Conservation (phyloP, 805 yeast genomes). For the Starmerella kuoi region DNA sequence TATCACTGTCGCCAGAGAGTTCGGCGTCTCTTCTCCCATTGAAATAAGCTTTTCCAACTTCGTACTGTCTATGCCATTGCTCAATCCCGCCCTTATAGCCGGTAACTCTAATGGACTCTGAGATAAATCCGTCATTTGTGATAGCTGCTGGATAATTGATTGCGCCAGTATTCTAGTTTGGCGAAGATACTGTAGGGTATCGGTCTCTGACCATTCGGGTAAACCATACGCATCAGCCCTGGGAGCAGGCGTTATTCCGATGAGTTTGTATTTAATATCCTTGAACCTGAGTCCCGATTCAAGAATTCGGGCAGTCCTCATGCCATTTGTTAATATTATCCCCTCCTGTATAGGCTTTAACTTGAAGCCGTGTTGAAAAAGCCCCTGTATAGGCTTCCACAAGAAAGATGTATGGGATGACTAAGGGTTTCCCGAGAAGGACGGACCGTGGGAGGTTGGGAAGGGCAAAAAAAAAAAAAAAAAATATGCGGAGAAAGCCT, state of each 20-base stretch:
- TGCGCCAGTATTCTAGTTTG: conserved; percentile 14
- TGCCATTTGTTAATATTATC: neutral
- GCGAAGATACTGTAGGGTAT: conserved; percentile 14
- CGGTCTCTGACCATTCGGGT: conserved; percentile 12
- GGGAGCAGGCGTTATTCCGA: conserved; percentile 2
- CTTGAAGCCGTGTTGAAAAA: too few species aligned
- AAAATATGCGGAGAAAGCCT: too few species aligned
- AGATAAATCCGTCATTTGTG: conserved; percentile 7
- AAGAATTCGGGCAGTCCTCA: neutral
- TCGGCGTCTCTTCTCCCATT: neutral
- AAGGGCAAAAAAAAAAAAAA: too few species aligned
- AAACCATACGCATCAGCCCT: neutral
- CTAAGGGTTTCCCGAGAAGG: too few species aligned
- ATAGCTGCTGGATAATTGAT: conserved; percentile 7
- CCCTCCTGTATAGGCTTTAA: neutral
- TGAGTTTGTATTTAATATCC: conserved; percentile 7
- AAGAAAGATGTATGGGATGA: too few species aligned
- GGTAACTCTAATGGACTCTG: neutral
- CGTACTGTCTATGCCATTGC: neutral
- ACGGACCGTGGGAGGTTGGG: too few species aligned
- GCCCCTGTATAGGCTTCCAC: too few species aligned
- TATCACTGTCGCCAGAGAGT: neutral
- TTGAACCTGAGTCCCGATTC: neutral
- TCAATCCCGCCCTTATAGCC: conserved; percentile 1
- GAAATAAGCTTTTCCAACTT: neutral